Percentiles rank a stretch among this genome's conserved stretches.
Conservation (phyloP, 148 eudicot species). For the Talinum fruticosum region DNA sequence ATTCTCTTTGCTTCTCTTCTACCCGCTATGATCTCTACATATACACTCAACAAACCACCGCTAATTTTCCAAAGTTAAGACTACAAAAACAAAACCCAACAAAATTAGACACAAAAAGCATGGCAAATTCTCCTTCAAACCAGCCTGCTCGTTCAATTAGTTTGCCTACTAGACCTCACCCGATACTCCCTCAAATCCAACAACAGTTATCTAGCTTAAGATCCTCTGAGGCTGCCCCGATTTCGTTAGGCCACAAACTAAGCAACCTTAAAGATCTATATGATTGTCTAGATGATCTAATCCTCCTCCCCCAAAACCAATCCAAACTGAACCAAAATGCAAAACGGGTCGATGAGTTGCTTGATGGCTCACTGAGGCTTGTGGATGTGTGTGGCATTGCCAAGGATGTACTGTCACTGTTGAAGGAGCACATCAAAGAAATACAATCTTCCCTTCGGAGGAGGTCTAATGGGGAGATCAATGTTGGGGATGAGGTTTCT, state of each 20-base stretch:
- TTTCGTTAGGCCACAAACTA: conserved; percentile 26
- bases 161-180: conserved; percentile 35
- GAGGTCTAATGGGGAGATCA: conserved; percentile 22
- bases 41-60: conserved; percentile 5
- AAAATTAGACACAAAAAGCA: background rate
- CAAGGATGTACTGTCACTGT: conserved; percentile 37
- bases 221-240: conserved; percentile 18
- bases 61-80: background rate
- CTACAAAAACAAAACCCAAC: background rate
- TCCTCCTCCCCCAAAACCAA: conserved; percentile 36
- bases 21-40: conserved; percentile 10
- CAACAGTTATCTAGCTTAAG: conserved; percentile 15
- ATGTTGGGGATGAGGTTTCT: conserved; percentile 23
- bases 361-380: conserved; percentile 36
- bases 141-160: conserved; percentile 34
- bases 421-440: conserved; percentile 30
- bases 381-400: conserved; percentile 39
- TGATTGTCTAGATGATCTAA: conserved; percentile 31
- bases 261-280: conserved; percentile 27
- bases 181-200: conserved; percentile 26
- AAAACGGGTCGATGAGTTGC: conserved; percentile 21
- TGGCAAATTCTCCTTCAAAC: conserved; percentile 31
- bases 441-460: conserved; percentile 36
- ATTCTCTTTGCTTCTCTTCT: conserved; percentile 20
- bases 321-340: conserved; percentile 27